Percentiles rank a stretch among this genome's conserved stretches.
Evolutionary conservation across 208 protist species (phyloP).

Genomic region (Trypanosoma avium): DNA sequence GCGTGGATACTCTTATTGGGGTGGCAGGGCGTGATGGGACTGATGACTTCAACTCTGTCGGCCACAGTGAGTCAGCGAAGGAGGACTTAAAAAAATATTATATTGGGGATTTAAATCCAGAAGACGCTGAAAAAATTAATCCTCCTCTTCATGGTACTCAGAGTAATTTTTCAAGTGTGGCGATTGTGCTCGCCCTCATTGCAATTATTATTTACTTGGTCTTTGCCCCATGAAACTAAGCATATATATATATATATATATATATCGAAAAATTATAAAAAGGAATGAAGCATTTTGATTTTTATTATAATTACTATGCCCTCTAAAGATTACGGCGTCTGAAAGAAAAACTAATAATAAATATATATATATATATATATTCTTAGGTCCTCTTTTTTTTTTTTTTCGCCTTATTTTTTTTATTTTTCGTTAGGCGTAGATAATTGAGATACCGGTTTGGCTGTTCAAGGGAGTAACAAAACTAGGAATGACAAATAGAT

Average conservation of each 20-base stretch:
- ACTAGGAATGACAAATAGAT: too few relatives aligned
- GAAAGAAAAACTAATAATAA: slow-evolving; percentile 4
- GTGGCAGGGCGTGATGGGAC: slow-evolving; percentile 84
- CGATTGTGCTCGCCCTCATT: slow-evolving; percentile 32
- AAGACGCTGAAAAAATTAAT: slow-evolving; percentile 41
- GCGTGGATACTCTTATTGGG: slow-evolving; percentile 78
- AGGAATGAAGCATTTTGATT: too few relatives aligned
- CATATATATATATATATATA: too few relatives aligned
- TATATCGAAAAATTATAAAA: too few relatives aligned
- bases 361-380: too few relatives aligned
- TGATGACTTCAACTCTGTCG: slow-evolving; percentile 79
- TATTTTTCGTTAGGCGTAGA: background rate
- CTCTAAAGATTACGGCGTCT: too few relatives aligned
- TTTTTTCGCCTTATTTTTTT: slow-evolving; percentile 10
- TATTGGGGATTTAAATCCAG: slow-evolving; percentile 74
- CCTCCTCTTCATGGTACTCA: slow-evolving; percentile 25
- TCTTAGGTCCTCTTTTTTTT: too few relatives aligned
- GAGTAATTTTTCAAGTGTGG: slow-evolving; percentile 27
- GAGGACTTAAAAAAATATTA: slow-evolving; percentile 70
- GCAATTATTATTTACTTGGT: slow-evolving; percentile 23
- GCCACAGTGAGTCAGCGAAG: slow-evolving; percentile 69
- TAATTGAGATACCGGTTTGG: background rate
- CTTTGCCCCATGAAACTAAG: slow-evolving; percentile 28
- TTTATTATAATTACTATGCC: too few relatives aligned
- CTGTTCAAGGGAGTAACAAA: too few relatives aligned